A percentile compares a stretch with the other conserved stretches of the same genome.
phyloP scores from a whole-genome alignment of 768 basidiomycete species.

The Mycena rebaudengoi region DNA sequence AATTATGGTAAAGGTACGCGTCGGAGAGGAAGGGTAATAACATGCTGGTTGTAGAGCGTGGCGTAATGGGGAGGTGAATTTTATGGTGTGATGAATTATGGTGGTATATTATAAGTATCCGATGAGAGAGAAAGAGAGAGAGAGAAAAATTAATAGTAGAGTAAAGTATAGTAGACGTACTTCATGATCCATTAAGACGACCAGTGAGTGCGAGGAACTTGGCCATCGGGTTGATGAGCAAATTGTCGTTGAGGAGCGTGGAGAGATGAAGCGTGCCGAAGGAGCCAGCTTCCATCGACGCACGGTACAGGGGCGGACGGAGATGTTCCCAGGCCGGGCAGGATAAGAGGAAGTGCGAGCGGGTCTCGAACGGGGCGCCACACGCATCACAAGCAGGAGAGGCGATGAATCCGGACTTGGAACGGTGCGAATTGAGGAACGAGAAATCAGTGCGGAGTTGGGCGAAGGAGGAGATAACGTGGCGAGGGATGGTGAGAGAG shows the following conservation, averaged over 20 bases:
- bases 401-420: not conserved
- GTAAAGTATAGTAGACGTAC: too few relatives aligned
- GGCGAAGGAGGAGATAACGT: not conserved
- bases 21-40: too few relatives aligned
- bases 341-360: not conserved
- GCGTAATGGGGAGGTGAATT: too few relatives aligned
- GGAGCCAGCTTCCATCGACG: not conserved
- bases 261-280: not conserved
- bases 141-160: too few relatives aligned
- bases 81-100: too few relatives aligned
- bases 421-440: not conserved
- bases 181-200: too few relatives aligned
- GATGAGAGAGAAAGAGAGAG: too few relatives aligned
- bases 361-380: not conserved
- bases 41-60: too few relatives aligned
- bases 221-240: too few relatives aligned
- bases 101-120: too few relatives aligned
- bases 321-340: not conserved
- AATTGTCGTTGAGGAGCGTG: not conserved
- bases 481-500: not conserved
- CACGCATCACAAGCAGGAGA: not conserved
- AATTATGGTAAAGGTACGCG: too few relatives aligned
- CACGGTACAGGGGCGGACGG: not conserved
- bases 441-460: not conserved
- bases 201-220: too few relatives aligned